phyloP scores from a whole-genome alignment of 805 yeast species.

The Saccharomyces jurei region DNA sequence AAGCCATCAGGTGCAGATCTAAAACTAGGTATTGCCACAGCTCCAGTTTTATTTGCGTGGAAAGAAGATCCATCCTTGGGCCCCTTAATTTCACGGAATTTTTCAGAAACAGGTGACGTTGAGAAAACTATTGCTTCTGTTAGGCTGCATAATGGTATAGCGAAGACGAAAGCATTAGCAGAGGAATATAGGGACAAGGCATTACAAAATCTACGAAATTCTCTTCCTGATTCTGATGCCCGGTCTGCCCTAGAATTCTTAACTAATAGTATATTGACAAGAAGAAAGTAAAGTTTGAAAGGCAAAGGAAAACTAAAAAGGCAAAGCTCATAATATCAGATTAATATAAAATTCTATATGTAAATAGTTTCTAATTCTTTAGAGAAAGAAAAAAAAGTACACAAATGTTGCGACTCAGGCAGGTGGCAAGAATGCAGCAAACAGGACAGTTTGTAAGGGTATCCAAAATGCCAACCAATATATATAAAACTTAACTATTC shows the following conservation, averaged over 20 bases:
- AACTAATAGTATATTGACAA: constrained; percentile 74
- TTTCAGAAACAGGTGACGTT: constrained; percentile 73
- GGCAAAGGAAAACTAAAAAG: neutral
- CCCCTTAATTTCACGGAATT: constrained; percentile 73
- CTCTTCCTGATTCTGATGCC: constrained; percentile 81
- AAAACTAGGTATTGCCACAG: constrained; percentile 90
- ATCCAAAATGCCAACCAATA: constrained; percentile 55
- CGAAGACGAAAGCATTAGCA: constrained; percentile 69
- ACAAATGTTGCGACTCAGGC: constrained; percentile 40
- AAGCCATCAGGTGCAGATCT: constrained; percentile 96
- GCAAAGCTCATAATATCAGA: neutral
- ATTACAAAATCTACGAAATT: constrained; percentile 51
- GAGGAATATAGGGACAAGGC: constrained; percentile 72
- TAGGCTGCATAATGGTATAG: constrained; percentile 60
- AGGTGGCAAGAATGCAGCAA: constrained; percentile 84
- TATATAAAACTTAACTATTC: constrained; percentile 33
- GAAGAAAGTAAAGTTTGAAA: constrained; percentile 48
- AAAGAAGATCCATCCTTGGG: constrained; percentile 78
- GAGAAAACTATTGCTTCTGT: constrained; percentile 75
- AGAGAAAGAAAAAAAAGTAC: neutral
- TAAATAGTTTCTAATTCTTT: neutral
- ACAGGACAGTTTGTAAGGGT: constrained; percentile 60
- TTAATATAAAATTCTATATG: neutral
- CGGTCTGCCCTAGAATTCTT: constrained; percentile 78
- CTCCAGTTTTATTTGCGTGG: constrained; percentile 95